Conservation (phyloP, 2,329 filamentous ascomycete species). For the Epicoccum sorghinum region DNA sequence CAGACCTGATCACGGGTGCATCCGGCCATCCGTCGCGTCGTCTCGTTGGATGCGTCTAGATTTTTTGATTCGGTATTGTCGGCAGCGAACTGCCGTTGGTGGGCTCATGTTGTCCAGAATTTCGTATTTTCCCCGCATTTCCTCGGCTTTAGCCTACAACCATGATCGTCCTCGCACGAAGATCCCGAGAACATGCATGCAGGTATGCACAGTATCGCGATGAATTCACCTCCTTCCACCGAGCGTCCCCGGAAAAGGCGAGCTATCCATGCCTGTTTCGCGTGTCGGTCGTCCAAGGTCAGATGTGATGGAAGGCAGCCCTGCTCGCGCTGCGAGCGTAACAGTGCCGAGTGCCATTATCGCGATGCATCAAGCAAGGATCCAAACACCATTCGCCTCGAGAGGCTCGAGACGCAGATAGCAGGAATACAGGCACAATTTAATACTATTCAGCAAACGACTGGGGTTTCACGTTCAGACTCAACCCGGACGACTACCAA, state of each 20-base stretch:
- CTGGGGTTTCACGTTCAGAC: background rate
- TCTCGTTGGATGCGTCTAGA: too few species aligned
- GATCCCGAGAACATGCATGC: constrained; percentile 5
- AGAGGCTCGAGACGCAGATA: constrained; percentile 37
- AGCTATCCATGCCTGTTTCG: constrained; percentile 41
- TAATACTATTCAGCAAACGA: background rate
- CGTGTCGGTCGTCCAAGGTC: constrained; percentile 42
- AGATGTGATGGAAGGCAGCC: constrained; percentile 40
- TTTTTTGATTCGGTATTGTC: background rate
- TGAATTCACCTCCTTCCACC: constrained; percentile 2
- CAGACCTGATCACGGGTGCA: too few species aligned
- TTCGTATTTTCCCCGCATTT: background rate
- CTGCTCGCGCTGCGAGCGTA: constrained; percentile 39
- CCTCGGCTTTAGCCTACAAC: background rate
- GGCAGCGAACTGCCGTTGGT: background rate
- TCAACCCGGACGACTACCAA: background rate
- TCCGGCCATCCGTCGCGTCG: too few species aligned
- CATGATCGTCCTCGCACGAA: constrained; percentile 10
- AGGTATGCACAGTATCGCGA: background rate
- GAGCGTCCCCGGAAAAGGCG: constrained; percentile 39
- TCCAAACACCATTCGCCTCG: constrained; percentile 29
- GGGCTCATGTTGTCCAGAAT: background rate
- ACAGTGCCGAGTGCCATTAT: constrained; percentile 33
- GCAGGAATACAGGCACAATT: constrained; percentile 21
- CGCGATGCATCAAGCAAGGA: constrained; percentile 26